Evolutionary conservation across 2,329 filamentous ascomycete species (phyloP), one percentile per base, ranked within the genome.

Genomic region (Didymella glomerata): DNA sequence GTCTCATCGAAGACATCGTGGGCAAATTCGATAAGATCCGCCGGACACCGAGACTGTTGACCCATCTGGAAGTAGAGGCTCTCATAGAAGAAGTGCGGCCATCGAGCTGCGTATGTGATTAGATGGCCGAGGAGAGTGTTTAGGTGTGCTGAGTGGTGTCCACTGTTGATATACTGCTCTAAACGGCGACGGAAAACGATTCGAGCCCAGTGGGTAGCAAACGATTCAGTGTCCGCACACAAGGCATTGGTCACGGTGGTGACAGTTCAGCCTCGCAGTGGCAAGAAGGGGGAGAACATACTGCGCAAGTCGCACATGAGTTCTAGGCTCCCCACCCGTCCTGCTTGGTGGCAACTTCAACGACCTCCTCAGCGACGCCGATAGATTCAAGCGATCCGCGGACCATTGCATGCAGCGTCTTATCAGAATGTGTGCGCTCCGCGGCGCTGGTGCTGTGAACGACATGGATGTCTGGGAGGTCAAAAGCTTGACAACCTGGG

Each of bases 1-100:
- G 53, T 50, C 34, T 56, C 53, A 27, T 56, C 46, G 20, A 40
- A 50, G 14, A 48, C 40, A 46, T 57, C 47, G 9, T 57, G 54
- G 18, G 41, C 38, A 27, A 42, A 50, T n/a, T 50, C 47, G 11
- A 57, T 41, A 1, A 48, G 45, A 45, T 57, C 53, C 13, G 41
- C 14, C 7, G 40, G 36, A 41, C 30, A 57, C 14, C 40, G 40
- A 10, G 47, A 56, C 20, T 45, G 45, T 40, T 45, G 36, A 24
- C 47, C 40, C 30, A 45, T 45, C 9, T 51, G 47, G 14, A 44
- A 56, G 44, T 48, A 28, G n/a, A 56, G 44, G 16, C 28, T 48
- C 14, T 48, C 38, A n/a, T 49, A 45, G 53, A 50, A 56, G 45
- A 36, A 41, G 24, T 48, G 28, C 13, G 34, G 53, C 45, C 47